Evolutionary conservation across 2,329 filamentous ascomycete species (phyloP), one percentile per base, ranked within the genome.

Genomic region (Immersiporthe knoxdaviesiana): DNA sequence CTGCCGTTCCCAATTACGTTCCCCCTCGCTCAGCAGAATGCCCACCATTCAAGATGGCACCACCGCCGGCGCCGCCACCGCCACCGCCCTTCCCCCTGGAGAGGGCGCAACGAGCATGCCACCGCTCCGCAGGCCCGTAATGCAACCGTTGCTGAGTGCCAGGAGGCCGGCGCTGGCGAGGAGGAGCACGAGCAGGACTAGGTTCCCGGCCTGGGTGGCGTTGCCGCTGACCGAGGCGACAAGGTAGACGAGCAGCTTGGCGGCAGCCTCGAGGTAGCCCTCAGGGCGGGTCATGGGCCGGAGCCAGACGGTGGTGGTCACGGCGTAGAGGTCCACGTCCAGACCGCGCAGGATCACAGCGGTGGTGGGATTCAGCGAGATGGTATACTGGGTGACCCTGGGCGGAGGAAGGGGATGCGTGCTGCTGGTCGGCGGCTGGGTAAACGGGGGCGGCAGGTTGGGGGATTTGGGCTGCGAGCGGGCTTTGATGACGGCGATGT

Each of bases 251-350:
- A 87, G 79, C 61, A 90, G 72, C 72, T 87, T 89, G 12, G 87
- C 83, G 0, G 78, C 74, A 0, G 85, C 85, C 70, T 85, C 84
- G 65, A 87, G 76, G 73, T 84, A 86, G 39, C 83, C 81, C 72
- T 90, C 84, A 2, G 82, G 61, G 35, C 80, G 77, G 0, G 84
- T 87, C 75, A 85, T 83, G 52, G 83, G 78, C 14, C 82, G 80
- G 60, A 91, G 76, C 88, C 87, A 90, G 37, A 81, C 74, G 3
- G 85, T 84, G 3, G 85, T 83, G 1, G 87, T 90, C 54, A 90
- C 81, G 39, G 87, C 87, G 68, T 87, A 86, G 8, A 90, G 79
- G 74, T 90, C 88, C 41, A 84, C 81, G 10, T 84, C 80, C 4
- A 80, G 75, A 5, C 88, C 89, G 37, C 83, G 81, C 56, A 91